Evolutionary conservation across 2,329 filamentous ascomycete species (phyloP), one percentile per base, ranked within the genome.

Genomic region (Aspergillus sp.): DNA sequence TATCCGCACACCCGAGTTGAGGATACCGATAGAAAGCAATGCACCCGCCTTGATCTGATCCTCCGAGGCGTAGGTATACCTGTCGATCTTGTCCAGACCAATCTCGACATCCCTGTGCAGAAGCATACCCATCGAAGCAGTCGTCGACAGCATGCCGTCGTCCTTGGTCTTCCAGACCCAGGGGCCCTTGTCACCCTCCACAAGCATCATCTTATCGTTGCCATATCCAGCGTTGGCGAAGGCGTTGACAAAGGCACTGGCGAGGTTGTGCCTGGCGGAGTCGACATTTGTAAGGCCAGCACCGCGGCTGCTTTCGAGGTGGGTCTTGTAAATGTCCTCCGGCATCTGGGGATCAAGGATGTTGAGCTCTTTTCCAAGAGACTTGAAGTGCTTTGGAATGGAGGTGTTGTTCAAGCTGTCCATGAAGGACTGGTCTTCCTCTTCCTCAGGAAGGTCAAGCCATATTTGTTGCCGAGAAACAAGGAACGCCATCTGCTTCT

Each of bases 81-180:
- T 92, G 77, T 99, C 94, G 69, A 98, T 92, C 79, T 92, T 94
- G 75, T 96, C 92, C 57, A 99, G 82, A 58, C 94, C 95, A 66
- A 86, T 88, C 71, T 98, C 94, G 21, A 96, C 89, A 72, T 99
- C 94, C 91, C 95, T 96, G 71, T 96, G 86, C 73, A 96, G 83
- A 17, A 99, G 83, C 70, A 95, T 94, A 72, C 95, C 95, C 68
- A 97, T 80, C 0, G 95, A 98, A 4, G 96, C 96, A 41, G 96
- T 90, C 0, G 94, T 97, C 1, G 95, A 98, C 78, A 96, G 85
- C 92, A 96, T 96, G 65, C 95, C 95, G 71, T 97, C 93, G 44
- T 96, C 92, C 79, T 99, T 99, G 19, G 96, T 98, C 82, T 98
- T 99, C 92, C 92, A 99, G 4, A 99, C 91, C 94, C 95, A 99